Evolutionary conservation across 257 asterid species (phyloP).

Genomic region (Thymus mandschuricus): DNA sequence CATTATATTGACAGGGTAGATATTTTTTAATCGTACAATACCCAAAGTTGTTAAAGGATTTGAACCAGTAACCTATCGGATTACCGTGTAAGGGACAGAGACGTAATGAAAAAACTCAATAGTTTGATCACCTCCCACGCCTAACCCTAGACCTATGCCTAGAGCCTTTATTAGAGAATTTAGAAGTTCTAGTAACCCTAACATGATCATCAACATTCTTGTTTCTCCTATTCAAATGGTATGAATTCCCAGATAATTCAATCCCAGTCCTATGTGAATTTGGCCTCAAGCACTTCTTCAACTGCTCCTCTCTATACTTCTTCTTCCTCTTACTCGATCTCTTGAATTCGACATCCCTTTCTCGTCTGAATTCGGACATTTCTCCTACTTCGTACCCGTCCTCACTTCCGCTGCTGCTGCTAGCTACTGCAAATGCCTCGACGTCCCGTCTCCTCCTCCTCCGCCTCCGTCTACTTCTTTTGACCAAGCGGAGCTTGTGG

Average conservation of each 20-base stretch:
- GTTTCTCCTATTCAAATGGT: slow-evolving; percentile 31
- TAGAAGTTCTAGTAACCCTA: slow-evolving; percentile 54
- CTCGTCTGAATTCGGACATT: slow-evolving; percentile 24
- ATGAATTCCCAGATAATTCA: slow-evolving; percentile 34
- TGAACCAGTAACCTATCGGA: no score
- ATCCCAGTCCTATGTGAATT: slow-evolving; percentile 44
- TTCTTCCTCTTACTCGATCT: slow-evolving; percentile 35
- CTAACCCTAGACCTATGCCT: slow-evolving; percentile 31
- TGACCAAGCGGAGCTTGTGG: slow-evolving; percentile 49
- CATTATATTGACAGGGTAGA: no score
- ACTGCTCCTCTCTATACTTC: slow-evolving; percentile 49
- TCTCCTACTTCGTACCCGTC: slow-evolving; percentile 40
- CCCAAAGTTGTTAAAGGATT: no score
- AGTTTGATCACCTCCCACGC: slow-evolving; percentile 21
- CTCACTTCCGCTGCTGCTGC: slow-evolving; percentile 28
- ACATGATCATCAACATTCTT: slow-evolving; percentile 36
- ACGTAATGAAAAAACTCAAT: no score
- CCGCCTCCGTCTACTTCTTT: slow-evolving; percentile 34
- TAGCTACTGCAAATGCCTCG: slow-evolving; percentile 29
- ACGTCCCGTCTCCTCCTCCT: slow-evolving; percentile 47
- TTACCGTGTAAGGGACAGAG: no score
- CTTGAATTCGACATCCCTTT: slow-evolving; percentile 23
- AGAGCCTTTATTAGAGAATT: slow-evolving; percentile 46
- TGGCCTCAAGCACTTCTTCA: slow-evolving; percentile 63
- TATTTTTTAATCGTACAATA: no score